Evolutionary conservation across 148 eudicot genomes (phyloP), one percentile per base, ranked within the genome.

Genomic region (Salicornia ramosissima): DNA sequence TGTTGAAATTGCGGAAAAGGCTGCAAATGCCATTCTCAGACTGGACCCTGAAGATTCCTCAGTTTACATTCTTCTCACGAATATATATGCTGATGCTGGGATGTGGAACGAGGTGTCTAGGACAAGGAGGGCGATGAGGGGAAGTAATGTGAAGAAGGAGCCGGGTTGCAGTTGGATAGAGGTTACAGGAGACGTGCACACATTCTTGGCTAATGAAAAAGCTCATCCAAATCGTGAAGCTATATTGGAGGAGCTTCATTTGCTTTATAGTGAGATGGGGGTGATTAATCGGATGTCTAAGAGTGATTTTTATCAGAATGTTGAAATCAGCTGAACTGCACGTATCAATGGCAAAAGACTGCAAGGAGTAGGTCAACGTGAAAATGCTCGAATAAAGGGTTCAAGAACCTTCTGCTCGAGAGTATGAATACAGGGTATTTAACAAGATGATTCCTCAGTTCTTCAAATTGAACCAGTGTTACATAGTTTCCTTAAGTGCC

Each of bases 81-180:
- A 83, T 73, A 77, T 90, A 26, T 90, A 90, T 69, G 92, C 97
- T 71, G 87, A 86, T 80, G 88, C 87, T 30, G 97, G 85, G 54
- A 90, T 88, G 91, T 94, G 99, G 97, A 65, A 76, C 26, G 69
- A 80, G 72, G 92, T 84, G 39, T 78, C 82, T 0, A 71, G 72
- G 59, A 51, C 87, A 76, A 86, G 99, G 79, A 81, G 69, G 30
- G 53, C 64, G 15, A 90, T 91, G 99, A 81, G 82, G 77, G 28
- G 64, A 46, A 52, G 75, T 59, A 77, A 86, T 67, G 69, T 88
- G 25, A 94, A 88, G 49, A 94, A 94, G 80, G 96, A 94, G 78
- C 92, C 98, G 2, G 98, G 98, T 16, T 90, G 96, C 65, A 94
- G 98, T 78, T 90, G 97, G 99, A 82, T 91, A 67, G 99, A 94